Evolutionary conservation across 139 green algal species (phyloP), one percentile per base, ranked within the genome.

Genomic region (Tetraselmis chui): DNA sequence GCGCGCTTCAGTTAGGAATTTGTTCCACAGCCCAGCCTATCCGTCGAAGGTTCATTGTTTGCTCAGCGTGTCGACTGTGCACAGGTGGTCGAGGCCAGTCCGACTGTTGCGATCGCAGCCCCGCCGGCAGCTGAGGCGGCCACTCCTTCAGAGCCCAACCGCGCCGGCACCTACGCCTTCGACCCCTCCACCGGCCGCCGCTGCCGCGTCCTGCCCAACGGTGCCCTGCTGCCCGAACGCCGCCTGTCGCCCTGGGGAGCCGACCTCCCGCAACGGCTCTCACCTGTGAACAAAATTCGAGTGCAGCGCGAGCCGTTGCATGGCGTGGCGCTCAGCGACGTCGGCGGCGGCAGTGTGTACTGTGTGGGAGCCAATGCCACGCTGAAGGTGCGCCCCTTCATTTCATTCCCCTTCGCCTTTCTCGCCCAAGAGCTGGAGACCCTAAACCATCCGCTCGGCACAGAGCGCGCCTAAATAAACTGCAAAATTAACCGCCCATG

Each of bases 291-390:
- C 30, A 77, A 32, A 77, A 28, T 81, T 18, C 30, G 26, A 23
- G 29, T 75, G 30, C 31, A 67, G 77, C 77, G 78, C 2, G 80
- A 58, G 30, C n/a, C 58, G 80, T 22, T 84, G 2, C 27, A 76
- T n/a, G 58, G 59, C 58, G 80, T 80, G 2, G 80, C 45, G 25
- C 29, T 76, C 25, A 80, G 59, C 27, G 28, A 2, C 32, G 28
- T n/a, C n/a, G 59, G 18, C 59, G 80, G 59, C 58, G 80, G 80
- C 28, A 84, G 59, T 11, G 28, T 84, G 59, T 84, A 84, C 59
- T 84, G 80, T 31, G 80, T 59, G 45, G 80, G 80, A 24, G 23
- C 32, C 45, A 30, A 30, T 31, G 80, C 59, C n/a, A 80, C 80
- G 23, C 59, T 84, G 59, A 67, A 67, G 45, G 45, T 67, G 45